Evolutionary conservation across 148 eudicot species (phyloP), one percentile per base, ranked within the genome.

Genomic region (Tetragonia tetragonoides): DNA sequence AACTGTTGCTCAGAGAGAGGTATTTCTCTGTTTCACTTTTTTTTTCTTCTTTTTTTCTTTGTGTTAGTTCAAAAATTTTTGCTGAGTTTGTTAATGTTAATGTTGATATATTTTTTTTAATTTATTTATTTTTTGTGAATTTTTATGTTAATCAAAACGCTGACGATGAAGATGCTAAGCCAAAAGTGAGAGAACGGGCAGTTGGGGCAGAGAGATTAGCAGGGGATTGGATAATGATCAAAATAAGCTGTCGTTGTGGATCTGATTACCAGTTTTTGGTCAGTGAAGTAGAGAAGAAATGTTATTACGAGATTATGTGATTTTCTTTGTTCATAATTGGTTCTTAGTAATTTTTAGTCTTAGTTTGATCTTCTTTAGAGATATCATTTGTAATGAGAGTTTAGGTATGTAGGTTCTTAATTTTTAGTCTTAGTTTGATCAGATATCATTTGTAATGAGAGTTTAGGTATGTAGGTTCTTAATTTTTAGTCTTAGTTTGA

Each of bases 191-290:
- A 76, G 72, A 53, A 16, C 28, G 70, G 20, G 10, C 49, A 1
- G 63, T 76, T 18, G 40, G 44, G 28, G 72, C 64, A 76, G 79
- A 76, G 72, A 76, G 24, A 51, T 37, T 66, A 4, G 59, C 60
- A 51, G 72, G 64, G 0, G 79, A 66, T 16, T 76, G 72, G 72
- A 66, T 17, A 14, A 66, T 76, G 72, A 76, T 76, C 72, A 76
- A 46, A 54, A 34, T 76, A 34, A 76, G 39, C 42, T 76, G 79
- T 37, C 51, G 64, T 9, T 76, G 79, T 76, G 79, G 79, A 1
- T 66, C 64, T 9, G 65, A 76, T 37, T 66, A 39, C 14, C 63
- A 66, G 15, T 57, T 76, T 51, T 44, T 76, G 34, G 38, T 51
- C 72, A 41, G 51, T 76, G 63, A 47, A 12, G 64, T 60, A 53